phyloP scores from a whole-genome alignment of 2,329 filamentous ascomycete genomes.

The Magnaporthales sp. region DNA sequence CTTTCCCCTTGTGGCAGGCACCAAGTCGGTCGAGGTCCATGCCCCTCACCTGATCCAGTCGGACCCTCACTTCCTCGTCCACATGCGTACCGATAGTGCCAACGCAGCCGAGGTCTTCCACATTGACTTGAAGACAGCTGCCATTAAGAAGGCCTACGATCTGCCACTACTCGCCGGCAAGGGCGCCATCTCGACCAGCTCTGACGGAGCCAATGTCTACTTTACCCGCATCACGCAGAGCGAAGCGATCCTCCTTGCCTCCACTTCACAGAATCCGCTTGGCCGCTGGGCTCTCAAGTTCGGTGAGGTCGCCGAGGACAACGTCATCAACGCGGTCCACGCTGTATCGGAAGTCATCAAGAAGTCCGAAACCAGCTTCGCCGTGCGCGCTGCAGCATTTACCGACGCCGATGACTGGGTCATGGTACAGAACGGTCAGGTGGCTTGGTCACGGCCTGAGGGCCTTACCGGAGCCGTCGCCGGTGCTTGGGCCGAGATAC shows the following conservation, averaged over 20 bases:
- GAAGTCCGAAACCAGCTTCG: constrained; percentile 58
- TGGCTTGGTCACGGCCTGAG: constrained; percentile 75
- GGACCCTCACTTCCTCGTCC: constrained; percentile 75
- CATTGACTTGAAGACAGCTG: constrained; percentile 61
- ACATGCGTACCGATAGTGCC: constrained; percentile 59
- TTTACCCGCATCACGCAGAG: constrained; percentile 75
- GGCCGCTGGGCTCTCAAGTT: constrained; percentile 60
- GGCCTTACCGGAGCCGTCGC: constrained; percentile 71
- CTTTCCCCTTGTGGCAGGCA: constrained; percentile 38
- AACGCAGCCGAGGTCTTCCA: constrained; percentile 85
- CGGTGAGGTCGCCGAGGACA: constrained; percentile 25
- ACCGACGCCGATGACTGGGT: constrained; percentile 67
- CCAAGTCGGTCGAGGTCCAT: constrained; percentile 55
- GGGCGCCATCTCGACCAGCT: constrained; percentile 74
- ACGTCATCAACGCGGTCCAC: constrained; percentile 54
- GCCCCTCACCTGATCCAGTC: constrained; percentile 65
- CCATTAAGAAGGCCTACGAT: constrained; percentile 69
- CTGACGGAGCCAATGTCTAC: constrained; percentile 72
- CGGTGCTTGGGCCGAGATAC: constrained; percentile 72
- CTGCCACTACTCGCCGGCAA: constrained; percentile 61
- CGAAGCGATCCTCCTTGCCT: constrained; percentile 67
- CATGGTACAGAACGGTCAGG: constrained; percentile 72
- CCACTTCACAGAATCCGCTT: constrained; percentile 66
- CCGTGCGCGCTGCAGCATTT: constrained; percentile 68
- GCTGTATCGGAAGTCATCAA: constrained; percentile 65